Percentiles rank a stretch among this genome's conserved stretches.
These are phyloP conservation scores for Acidiella bohemica DNA, from an alignment of 495 filamentous ascomycete genomes.

Conservation along the genomic window DNA sequence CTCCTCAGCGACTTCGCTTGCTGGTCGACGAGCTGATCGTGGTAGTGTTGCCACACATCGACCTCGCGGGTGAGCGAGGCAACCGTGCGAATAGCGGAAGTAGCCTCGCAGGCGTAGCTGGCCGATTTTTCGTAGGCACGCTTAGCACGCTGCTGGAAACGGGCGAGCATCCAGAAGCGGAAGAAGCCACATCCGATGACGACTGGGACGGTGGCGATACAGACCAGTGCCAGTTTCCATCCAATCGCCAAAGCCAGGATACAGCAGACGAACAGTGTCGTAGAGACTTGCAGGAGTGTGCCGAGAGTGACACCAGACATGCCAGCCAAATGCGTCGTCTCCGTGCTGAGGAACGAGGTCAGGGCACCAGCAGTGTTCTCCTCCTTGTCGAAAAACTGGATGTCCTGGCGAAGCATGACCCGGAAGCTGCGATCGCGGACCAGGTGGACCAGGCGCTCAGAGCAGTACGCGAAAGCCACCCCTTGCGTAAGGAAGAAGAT, in stretches of 20 bases:
- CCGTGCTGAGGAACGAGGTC: constrained; percentile 71
- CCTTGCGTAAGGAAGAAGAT: constrained; percentile 56
- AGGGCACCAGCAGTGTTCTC: constrained; percentile 75
- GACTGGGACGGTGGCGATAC: constrained; percentile 62
- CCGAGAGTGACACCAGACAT: constrained; percentile 71
- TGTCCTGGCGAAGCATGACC: constrained; percentile 82
- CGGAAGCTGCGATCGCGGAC: constrained; percentile 70
- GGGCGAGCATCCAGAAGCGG: constrained; percentile 68
- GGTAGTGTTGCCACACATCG: constrained; percentile 66
- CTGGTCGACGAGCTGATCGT: constrained; percentile 47
- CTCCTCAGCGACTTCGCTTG: constrained; percentile 47
- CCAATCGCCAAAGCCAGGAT: constrained; percentile 54
- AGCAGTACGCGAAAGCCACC: constrained; percentile 67
- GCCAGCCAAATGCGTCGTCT: constrained; percentile 72
- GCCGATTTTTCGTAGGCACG: constrained; percentile 60
- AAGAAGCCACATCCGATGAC: constrained; percentile 71
- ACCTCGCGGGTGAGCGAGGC: constrained; percentile 74
- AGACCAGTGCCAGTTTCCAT: constrained; percentile 86
- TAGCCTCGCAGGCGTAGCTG: constrained; percentile 80
- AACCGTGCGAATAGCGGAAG: constrained; percentile 81
- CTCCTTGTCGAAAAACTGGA: constrained; percentile 74
- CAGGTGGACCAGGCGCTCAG: constrained; percentile 67
- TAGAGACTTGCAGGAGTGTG: constrained; percentile 59
- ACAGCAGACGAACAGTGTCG: constrained; percentile 58
- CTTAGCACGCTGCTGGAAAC: constrained; percentile 59